phyloP scores from a whole-genome alignment of 441 rosid genomes.

The Breynia disticha region DNA sequence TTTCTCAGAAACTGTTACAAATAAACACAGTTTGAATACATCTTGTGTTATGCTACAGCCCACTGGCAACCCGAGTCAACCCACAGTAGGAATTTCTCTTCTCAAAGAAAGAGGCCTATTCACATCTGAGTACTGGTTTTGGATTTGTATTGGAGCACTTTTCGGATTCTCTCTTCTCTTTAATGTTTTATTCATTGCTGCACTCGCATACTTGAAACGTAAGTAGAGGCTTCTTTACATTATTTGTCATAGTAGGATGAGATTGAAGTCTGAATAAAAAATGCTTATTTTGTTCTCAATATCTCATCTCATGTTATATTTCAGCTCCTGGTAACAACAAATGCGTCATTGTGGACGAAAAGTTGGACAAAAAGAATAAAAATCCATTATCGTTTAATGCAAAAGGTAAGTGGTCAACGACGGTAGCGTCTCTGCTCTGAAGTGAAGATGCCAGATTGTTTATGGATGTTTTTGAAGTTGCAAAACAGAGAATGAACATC shows the following conservation, averaged over 20 bases:
- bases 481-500: too few species aligned
- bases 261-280: too few species aligned
- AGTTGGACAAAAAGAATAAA: slow-evolving; percentile 10
- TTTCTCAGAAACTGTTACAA: not conserved
- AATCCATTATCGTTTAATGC: too few species aligned
- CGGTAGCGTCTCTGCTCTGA: too few species aligned
- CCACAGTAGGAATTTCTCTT: slow-evolving; percentile 47
- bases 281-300: too few species aligned
- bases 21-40: not conserved
- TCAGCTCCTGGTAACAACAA: slow-evolving; percentile 46
- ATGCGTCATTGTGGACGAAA: slow-evolving; percentile 7
- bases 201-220: slow-evolving; percentile 50
- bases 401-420: too few species aligned
- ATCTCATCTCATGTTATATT: not conserved
- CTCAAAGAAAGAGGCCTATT: slow-evolving; percentile 45
- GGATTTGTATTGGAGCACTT: slow-evolving; percentile 51
- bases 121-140: slow-evolving; percentile 40
- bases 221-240: slow-evolving; percentile 13
- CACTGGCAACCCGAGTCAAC: slow-evolving; percentile 15
- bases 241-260: not conserved
- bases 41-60: slow-evolving; percentile 22
- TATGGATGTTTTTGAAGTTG: too few species aligned
- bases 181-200: slow-evolving; percentile 39
- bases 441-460: too few species aligned
- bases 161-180: slow-evolving; percentile 42